phyloP scores from a whole-genome alignment of 495 filamentous ascomycete species.

The Geopyxis carbonaria region DNA sequence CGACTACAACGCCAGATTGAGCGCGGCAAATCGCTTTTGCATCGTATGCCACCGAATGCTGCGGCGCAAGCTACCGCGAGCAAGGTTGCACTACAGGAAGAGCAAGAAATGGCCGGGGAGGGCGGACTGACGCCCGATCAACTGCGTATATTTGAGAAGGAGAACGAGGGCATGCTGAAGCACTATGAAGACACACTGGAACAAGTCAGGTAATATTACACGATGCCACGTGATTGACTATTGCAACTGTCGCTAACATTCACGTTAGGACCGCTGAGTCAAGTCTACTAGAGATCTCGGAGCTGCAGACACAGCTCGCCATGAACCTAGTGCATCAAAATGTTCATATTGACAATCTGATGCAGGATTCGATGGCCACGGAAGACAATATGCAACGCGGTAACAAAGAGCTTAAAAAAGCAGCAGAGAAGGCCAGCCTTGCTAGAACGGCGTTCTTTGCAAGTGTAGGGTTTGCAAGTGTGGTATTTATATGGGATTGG shows the following conservation, averaged over 20 bases:
- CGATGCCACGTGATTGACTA: neutral
- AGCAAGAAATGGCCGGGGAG: constrained; percentile 32
- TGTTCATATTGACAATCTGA: constrained; percentile 70
- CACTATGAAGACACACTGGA: constrained; percentile 82
- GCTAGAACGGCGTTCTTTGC: constrained; percentile 81
- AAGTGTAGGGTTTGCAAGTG: constrained; percentile 60
- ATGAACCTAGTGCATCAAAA: constrained; percentile 69
- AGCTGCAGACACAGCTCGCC: constrained; percentile 75
- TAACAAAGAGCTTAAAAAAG: constrained; percentile 80
- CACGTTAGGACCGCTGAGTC: constrained; percentile 61
- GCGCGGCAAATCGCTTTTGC: constrained; percentile 70
- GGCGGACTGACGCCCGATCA: constrained; percentile 61
- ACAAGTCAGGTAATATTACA: constrained; percentile 64
- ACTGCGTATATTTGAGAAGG: constrained; percentile 77
- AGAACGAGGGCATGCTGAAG: constrained; percentile 81
- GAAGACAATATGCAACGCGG: constrained; percentile 73
- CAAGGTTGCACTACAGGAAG: constrained; percentile 6
- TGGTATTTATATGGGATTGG: constrained; percentile 85
- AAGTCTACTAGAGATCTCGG: constrained; percentile 80
- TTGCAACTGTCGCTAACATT: constrained; percentile 5
- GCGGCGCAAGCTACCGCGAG: neutral
- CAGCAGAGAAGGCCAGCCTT: constrained; percentile 60
- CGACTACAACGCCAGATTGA: constrained; percentile 68
- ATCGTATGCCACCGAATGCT: constrained; percentile 37
- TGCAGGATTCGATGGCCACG: constrained; percentile 66